phyloP scores from a whole-genome alignment of 208 protist genomes.

The Leishmania major region DNA sequence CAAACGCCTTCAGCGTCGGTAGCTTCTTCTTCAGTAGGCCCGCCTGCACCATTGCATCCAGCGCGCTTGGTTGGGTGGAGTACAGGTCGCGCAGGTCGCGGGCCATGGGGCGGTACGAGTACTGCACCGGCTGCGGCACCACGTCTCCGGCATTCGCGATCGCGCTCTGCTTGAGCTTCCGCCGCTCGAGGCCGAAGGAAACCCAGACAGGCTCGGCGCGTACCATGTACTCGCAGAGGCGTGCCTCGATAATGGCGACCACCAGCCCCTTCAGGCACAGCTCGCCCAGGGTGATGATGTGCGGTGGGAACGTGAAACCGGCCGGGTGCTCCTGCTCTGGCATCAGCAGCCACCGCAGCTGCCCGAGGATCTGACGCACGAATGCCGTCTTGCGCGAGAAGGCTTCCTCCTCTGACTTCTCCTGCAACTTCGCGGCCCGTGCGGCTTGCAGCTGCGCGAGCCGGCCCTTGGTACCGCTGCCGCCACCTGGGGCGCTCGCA shows the following conservation, averaged over 20 bases:
- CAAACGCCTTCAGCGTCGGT: slow-evolving; percentile 13
- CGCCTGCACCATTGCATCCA: slow-evolving; percentile 35
- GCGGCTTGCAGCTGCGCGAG: slow-evolving; percentile 22
- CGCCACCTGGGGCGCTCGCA: slow-evolving; percentile 18
- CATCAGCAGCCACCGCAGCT: slow-evolving; percentile 85
- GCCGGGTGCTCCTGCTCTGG: slow-evolving; percentile 80
- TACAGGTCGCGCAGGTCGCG: slow-evolving; percentile 67
- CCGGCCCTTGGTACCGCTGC: neutral
- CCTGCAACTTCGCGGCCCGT: slow-evolving; percentile 41
- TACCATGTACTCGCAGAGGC: slow-evolving; percentile 91
- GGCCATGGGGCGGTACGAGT: slow-evolving; percentile 76
- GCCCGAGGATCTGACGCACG: slow-evolving; percentile 85
- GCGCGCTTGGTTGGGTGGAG: slow-evolving; percentile 14
- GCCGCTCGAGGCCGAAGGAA: slow-evolving; percentile 80
- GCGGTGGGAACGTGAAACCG: slow-evolving; percentile 76
- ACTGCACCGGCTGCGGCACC: slow-evolving; percentile 58
- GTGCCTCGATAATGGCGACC: slow-evolving; percentile 76
- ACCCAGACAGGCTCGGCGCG: slow-evolving; percentile 90
- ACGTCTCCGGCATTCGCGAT: slow-evolving; percentile 52
- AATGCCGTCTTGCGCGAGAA: slow-evolving; percentile 91
- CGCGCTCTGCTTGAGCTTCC: slow-evolving; percentile 42
- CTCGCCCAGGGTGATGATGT: slow-evolving; percentile 82
- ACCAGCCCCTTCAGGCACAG: slow-evolving; percentile 81
- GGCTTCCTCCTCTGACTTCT: slow-evolving; percentile 77
- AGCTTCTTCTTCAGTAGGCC: slow-evolving; percentile 26